A percentile compares a stretch with the other conserved stretches of the same genome.
phyloP scores from a whole-genome alignment of 23 red algal genomes.

The Gracilariopsis chorda region DNA sequence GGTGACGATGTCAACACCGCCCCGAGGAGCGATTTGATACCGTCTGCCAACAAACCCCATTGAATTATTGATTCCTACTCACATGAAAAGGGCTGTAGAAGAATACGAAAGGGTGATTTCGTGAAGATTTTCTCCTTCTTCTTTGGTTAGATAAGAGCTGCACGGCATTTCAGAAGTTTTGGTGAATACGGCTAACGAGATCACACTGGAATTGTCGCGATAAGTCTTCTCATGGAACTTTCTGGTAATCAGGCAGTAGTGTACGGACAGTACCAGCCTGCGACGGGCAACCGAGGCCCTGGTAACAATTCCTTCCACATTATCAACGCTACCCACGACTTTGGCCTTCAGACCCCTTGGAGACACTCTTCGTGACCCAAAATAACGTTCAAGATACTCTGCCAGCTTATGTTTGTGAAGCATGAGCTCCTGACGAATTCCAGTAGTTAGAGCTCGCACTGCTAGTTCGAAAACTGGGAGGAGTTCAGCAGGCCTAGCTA shows the following conservation, averaged over 20 bases:
- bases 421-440: constrained; percentile 43
- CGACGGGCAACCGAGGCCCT: constrained; percentile 64
- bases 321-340: constrained; percentile 61
- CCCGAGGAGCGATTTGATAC: constrained; percentile 17
- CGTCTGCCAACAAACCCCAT: constrained; percentile 27
- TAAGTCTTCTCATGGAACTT: constrained; percentile 57
- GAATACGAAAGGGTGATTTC: too few species aligned
- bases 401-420: not conserved
- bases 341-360: constrained; percentile 67
- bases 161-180: constrained; percentile 22
- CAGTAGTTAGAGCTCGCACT: constrained; percentile 37
- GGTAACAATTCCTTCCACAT: constrained; percentile 88
- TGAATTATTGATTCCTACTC: constrained; percentile 1
- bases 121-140: constrained; percentile 78
- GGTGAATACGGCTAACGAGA: not conserved
- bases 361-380: constrained; percentile 58
- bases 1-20: constrained; percentile 14
- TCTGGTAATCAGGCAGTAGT: constrained; percentile 72
- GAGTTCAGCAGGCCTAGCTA: constrained; percentile 25
- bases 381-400: constrained; percentile 58
- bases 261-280: constrained; percentile 73
- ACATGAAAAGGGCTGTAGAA: too few species aligned
- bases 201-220: constrained; percentile 58
- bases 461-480: constrained; percentile 66
- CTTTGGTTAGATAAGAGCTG: constrained; percentile 47